These are phyloP conservation scores for Allium fistulosum DNA, from an alignment of 106 monocot species.

Conservation along the genomic window DNA sequence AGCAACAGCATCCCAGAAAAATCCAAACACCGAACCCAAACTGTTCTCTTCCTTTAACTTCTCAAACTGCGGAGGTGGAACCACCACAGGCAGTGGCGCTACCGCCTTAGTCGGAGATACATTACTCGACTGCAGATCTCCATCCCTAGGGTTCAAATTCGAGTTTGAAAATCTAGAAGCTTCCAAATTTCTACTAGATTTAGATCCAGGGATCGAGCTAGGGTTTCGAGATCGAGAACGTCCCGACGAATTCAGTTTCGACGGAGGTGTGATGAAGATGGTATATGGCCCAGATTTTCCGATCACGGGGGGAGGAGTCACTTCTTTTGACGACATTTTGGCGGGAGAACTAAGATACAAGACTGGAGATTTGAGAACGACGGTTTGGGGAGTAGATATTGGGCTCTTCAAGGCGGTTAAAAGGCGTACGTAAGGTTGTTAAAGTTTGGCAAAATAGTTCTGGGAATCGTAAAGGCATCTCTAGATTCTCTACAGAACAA, in stretches of 20 bases:
- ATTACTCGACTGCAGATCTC: neutral
- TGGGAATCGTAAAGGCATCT: too few relatives aligned
- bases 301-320: conserved; percentile 64
- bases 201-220: neutral
- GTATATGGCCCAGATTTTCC: conserved; percentile 73
- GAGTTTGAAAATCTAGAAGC: conserved; percentile 1
- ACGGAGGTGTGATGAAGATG: conserved; percentile 78
- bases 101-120: neutral
- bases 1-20: conserved; percentile 70
- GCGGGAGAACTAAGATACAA: neutral
- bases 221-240: conserved; percentile 8
- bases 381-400: too few relatives aligned
- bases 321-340: conserved; percentile 25
- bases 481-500: too few relatives aligned
- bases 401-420: too few relatives aligned
- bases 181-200: conserved; percentile 8
- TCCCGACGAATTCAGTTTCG: conserved; percentile 28
- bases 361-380: too few relatives aligned
- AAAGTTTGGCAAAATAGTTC: too few relatives aligned
- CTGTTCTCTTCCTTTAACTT: conserved; percentile 8
- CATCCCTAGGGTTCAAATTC: conserved; percentile 7
- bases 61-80: conserved; percentile 60
- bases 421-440: too few relatives aligned
- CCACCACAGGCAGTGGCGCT: conserved; percentile 44
- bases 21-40: conserved; percentile 30